Percentiles rank a stretch among this genome's conserved stretches.
These are phyloP conservation scores for Vitis hybrid DNA, from an alignment of 177 flowering plant species.

Conservation along the genomic window DNA sequence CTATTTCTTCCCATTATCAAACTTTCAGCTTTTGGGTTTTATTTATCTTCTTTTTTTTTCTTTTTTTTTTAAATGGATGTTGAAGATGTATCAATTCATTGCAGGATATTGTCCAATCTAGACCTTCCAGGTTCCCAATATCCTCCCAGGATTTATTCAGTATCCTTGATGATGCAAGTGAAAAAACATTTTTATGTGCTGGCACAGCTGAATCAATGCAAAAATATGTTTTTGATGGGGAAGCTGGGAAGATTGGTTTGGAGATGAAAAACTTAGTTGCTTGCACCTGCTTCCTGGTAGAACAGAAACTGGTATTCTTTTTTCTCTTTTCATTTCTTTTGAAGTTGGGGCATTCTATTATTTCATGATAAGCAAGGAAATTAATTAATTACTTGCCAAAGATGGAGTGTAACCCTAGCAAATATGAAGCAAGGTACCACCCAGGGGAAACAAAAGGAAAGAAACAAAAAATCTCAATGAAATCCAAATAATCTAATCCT, in stretches of 20 bases:
- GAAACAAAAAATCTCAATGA: too few relatives aligned
- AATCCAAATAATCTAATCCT: too few relatives aligned
- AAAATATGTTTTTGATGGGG: slow-evolving; percentile 81
- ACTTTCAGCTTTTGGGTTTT: not conserved
- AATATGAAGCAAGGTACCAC: too few relatives aligned
- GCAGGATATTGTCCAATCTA: slow-evolving; percentile 75
- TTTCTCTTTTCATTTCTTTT: not conserved
- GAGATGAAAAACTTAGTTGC: slow-evolving; percentile 81
- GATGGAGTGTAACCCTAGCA: too few relatives aligned
- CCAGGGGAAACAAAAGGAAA: too few relatives aligned
- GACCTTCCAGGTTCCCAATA: slow-evolving; percentile 64
- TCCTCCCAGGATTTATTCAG: slow-evolving; percentile 65
- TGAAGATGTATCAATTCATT: slow-evolving; percentile 7
- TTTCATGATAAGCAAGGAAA: not conserved
- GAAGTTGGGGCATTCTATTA: not conserved
- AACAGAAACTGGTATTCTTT: slow-evolving; percentile 70
- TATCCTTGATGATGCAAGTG: slow-evolving; percentile 88
- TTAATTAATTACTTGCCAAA: too few relatives aligned
- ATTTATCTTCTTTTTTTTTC: not conserved
- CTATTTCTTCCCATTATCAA: not conserved
- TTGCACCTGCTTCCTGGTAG: slow-evolving; percentile 75
- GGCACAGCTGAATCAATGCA: slow-evolving; percentile 67
- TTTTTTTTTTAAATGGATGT: not conserved
- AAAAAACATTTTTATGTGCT: slow-evolving; percentile 74
- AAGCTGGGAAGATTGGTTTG: slow-evolving; percentile 67